These are phyloP conservation scores for Gossypium laxum DNA, from an alignment of 441 rosid species.

Conservation along the genomic window DNA sequence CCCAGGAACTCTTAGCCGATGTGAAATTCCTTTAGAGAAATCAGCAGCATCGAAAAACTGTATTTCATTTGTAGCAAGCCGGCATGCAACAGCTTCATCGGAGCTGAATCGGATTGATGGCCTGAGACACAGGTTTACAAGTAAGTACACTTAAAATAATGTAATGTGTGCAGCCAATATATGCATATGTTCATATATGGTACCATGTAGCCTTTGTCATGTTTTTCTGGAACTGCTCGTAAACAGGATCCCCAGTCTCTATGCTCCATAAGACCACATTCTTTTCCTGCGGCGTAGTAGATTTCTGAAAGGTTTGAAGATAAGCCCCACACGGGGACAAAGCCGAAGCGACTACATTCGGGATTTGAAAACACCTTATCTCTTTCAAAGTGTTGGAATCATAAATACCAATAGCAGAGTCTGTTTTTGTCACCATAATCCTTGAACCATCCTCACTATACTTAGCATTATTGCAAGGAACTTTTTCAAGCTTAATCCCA, in stretches of 20 bases:
- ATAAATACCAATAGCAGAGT: constrained; percentile 43
- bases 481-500: constrained; percentile 40
- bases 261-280: constrained; percentile 58
- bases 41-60: constrained; percentile 70
- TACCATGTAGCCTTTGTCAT: constrained; percentile 74
- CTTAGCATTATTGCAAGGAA: constrained; percentile 47
- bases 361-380: constrained; percentile 50
- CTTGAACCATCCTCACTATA: constrained; percentile 69
- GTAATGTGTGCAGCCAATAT: background rate
- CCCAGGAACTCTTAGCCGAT: constrained; percentile 61
- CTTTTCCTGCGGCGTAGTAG: constrained; percentile 65
- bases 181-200: background rate
- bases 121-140: constrained; percentile 36
- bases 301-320: constrained; percentile 77
- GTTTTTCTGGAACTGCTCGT: constrained; percentile 61
- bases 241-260: constrained; percentile 53
- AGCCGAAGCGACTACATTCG: constrained; percentile 46
- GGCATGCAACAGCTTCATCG: constrained; percentile 76
- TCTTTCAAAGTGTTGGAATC: constrained; percentile 47
- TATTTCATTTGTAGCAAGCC: constrained; percentile 75
- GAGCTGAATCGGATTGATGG: constrained; percentile 63
- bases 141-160: constrained; percentile 8
- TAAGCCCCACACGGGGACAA: constrained; percentile 70
- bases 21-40: constrained; percentile 58
- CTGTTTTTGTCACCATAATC: constrained; percentile 52